These are phyloP conservation scores for Podospora didyma DNA, from an alignment of 495 filamentous ascomycete genomes.

Conservation along the genomic window DNA sequence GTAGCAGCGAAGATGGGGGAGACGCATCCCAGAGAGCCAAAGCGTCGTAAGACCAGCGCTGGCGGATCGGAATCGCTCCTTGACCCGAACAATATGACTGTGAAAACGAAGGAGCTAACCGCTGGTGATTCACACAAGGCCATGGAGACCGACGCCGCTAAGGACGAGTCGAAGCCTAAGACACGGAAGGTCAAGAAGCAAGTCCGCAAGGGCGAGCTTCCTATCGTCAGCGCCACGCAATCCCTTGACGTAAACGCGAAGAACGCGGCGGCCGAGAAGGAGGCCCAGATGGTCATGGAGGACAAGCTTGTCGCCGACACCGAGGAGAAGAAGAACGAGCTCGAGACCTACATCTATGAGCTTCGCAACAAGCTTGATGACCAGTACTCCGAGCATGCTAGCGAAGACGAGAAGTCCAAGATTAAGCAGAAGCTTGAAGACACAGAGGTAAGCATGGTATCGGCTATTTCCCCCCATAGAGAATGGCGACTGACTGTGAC, in stretches of 20 bases:
- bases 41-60: constrained; percentile 28
- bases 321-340: constrained; percentile 99
- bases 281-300: constrained; percentile 89
- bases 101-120: constrained; percentile 16
- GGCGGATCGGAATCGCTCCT: constrained; percentile 10
- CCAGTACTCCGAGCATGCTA: constrained; percentile 80
- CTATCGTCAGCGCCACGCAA: constrained; percentile 76
- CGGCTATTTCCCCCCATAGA: background rate
- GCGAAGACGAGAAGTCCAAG: constrained; percentile 88
- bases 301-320: constrained; percentile 98
- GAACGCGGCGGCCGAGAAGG: constrained; percentile 67
- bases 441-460: constrained; percentile 65
- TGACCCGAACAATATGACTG: background rate
- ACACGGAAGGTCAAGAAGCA: constrained; percentile 99
- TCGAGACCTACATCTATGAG: constrained; percentile 96
- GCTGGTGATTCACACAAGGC: constrained; percentile 50
- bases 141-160: constrained; percentile 81
- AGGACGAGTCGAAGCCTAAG: constrained; percentile 78
- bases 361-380: constrained; percentile 90
- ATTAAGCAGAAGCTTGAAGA: constrained; percentile 73
- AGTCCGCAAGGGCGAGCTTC: constrained; percentile 94
- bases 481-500: background rate
- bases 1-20: constrained; percentile 4
- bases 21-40: constrained; percentile 12
- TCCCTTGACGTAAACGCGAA: constrained; percentile 68